A percentile compares a stretch with the other conserved stretches of the same genome.
These are phyloP conservation scores for Chiua virens DNA, from an alignment of 768 basidiomycete species.

Conservation along the genomic window DNA sequence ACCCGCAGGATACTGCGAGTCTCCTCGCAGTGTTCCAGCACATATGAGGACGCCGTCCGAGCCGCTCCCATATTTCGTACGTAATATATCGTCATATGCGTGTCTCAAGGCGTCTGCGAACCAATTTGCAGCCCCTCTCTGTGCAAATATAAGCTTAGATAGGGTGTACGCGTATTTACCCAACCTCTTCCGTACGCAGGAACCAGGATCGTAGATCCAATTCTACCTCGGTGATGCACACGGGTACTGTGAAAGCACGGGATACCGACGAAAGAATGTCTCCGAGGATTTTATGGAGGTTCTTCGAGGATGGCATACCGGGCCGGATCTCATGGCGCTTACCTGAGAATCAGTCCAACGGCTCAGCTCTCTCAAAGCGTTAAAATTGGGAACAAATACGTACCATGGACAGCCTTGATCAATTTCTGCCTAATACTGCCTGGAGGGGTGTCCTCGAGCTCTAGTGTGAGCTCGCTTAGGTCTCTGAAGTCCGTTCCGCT, in stretches of 20 bases:
- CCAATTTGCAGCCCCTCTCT: constrained; percentile 75
- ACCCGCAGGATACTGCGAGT: constrained; percentile 82
- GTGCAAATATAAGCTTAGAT: neutral
- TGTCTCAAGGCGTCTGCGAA: constrained; percentile 78
- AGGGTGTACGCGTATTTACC: neutral
- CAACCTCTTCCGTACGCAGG: constrained; percentile 68
- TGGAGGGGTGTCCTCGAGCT: constrained; percentile 54
- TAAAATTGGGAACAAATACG: neutral
- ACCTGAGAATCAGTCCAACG: constrained; percentile 40
- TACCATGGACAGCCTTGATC: constrained; percentile 60
- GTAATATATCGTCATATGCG: constrained; percentile 67
- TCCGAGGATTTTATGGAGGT: constrained; percentile 59
- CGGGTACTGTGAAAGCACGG: constrained; percentile 65
- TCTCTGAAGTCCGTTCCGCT: constrained; percentile 87
- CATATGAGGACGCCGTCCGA: constrained; percentile 82
- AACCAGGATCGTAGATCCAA: constrained; percentile 74
- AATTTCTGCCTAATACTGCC: constrained; percentile 62
- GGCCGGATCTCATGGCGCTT: constrained; percentile 65
- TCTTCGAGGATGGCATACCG: constrained; percentile 52
- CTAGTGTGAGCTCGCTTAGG: constrained; percentile 66
- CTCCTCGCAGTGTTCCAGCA: constrained; percentile 79
- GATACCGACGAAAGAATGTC: constrained; percentile 68
- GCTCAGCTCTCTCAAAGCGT: neutral
- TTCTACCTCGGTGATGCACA: constrained; percentile 63
- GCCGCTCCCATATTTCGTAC: constrained; percentile 52